phyloP scores from a whole-genome alignment of 2,329 filamentous ascomycete species.

The Botrytis aclada region DNA sequence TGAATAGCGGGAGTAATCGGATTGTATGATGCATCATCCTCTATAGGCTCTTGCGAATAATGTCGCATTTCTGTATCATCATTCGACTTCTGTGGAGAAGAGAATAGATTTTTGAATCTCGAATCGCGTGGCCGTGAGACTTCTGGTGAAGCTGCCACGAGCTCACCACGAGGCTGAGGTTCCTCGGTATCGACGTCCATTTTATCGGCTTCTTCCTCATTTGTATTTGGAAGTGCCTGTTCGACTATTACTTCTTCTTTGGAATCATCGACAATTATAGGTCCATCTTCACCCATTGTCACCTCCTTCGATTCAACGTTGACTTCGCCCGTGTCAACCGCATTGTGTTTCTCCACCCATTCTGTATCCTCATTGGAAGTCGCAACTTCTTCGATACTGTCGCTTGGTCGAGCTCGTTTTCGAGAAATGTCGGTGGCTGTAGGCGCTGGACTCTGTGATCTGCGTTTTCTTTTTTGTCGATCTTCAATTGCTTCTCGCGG shows the following conservation, averaged over 20 bases:
- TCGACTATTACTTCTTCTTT: constrained; percentile 26
- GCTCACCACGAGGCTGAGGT: not conserved
- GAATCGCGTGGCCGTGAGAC: constrained; percentile 39
- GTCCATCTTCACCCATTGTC: constrained; percentile 10
- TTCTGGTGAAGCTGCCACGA: constrained; percentile 15
- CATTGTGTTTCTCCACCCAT: constrained; percentile 33
- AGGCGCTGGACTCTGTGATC: constrained; percentile 60
- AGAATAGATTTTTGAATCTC: constrained; percentile 48
- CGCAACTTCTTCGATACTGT: constrained; percentile 23
- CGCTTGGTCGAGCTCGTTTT: constrained; percentile 53
- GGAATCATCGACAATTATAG: constrained; percentile 24
- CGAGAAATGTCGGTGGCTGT: constrained; percentile 50
- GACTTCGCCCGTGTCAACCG: constrained; percentile 23
- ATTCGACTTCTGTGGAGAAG: constrained; percentile 10
- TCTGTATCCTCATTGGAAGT: constrained; percentile 27
- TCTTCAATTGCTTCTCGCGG: constrained; percentile 46
- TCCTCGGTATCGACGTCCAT: constrained; percentile 19
- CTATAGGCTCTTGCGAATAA: constrained; percentile 21
- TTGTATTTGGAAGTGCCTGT: not conserved
- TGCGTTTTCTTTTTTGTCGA: constrained; percentile 63
- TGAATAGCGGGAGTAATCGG: constrained; percentile 59
- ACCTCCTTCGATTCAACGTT: constrained; percentile 19
- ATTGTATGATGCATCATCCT: constrained; percentile 31
- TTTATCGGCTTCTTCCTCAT: constrained; percentile 2
- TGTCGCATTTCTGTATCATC: constrained; percentile 23